Conservation (phyloP, 78 protist genomes). For the Dictyostelium firmibasis region DNA sequence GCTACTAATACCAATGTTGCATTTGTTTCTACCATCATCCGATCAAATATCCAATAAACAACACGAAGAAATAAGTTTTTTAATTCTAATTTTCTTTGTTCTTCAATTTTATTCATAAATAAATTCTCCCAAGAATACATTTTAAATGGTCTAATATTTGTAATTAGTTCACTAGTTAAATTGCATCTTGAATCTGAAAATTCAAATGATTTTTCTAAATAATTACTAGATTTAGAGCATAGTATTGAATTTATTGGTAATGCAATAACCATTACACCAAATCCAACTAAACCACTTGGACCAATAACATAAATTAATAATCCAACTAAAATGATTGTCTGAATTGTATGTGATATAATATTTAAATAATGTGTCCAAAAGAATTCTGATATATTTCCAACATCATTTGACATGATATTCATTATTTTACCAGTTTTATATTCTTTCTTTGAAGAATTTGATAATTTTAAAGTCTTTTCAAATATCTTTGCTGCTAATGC, state of each 20-base stretch:
- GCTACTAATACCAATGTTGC: slow-evolving; percentile 37
- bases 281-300: slow-evolving; percentile 51
- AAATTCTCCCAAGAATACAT: slow-evolving; percentile 51
- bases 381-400: not conserved
- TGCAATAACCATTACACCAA: not conserved
- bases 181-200: not conserved
- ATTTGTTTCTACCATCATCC: not conserved
- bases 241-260: not conserved
- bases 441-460: slow-evolving; percentile 3
- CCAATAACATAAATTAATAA: slow-evolving; percentile 36
- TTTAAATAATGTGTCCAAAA: slow-evolving; percentile 11
- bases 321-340: slow-evolving; percentile 1
- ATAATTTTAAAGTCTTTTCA: slow-evolving; percentile 23
- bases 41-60: slow-evolving; percentile 4
- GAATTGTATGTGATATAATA: slow-evolving; percentile 4
- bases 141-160: slow-evolving; percentile 32
- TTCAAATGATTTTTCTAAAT: not conserved
- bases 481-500: slow-evolving; percentile 5
- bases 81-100: not conserved
- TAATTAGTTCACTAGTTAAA: slow-evolving; percentile 8
- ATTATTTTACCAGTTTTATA: slow-evolving; percentile 5
- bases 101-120: slow-evolving; percentile 2
- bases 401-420: slow-evolving; percentile 42
- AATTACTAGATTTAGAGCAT: not conserved
- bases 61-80: not conserved